Base-by-base conservation (phyloP, 1,284 basidiomycete species). In the Pascua sp. region DNA sequence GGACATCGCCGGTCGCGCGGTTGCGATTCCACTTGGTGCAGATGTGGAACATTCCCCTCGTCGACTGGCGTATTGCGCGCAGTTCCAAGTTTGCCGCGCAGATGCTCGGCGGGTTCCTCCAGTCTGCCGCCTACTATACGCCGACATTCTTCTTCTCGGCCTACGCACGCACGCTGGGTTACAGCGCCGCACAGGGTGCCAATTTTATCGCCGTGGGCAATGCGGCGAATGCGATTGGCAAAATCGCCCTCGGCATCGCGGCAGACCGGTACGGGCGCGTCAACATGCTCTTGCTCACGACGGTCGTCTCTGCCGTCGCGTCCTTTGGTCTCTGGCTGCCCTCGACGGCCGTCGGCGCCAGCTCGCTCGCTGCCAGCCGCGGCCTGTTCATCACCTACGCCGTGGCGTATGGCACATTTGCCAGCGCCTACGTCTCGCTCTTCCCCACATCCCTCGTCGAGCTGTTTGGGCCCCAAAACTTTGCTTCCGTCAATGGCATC, bases 221-320 rank as follows among this genome's bases (percentile, higher is more conserved):
- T 53, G 67, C 66, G 8, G 63, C 55, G 49, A 67, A 67, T 49
- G 66, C 68, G 8, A 43, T 75, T 16, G 73, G 76, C n/a, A 74
- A 77, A 42, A 67, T 76, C 18, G 37, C 67, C 5, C 65, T 75
- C 11, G 74, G 73, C 43, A 51, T 72, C 8, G 42, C 74, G 1
- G 75, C 76, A 0, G 74, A 76, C 50, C 59, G 63, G 10, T 60
- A 64, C 8, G 77, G 77, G 1, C 62, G 64, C n/a, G 63, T 76
- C 57, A 76, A 77, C 65, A 67, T 69, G 38, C 63, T 77, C 24
- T 55, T 75, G 4, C 59, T 71, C 4, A 67, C 68, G 12, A 70
- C 71, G 0, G 51, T 62, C 13, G 53, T 70, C 17, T 67, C 66
- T 2, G 67, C 69, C 8, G 47, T 72, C 5, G 59, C 68, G 11